Conservation (phyloP, 2,329 filamentous ascomycete genomes). For the Fusarium luffae region DNA sequence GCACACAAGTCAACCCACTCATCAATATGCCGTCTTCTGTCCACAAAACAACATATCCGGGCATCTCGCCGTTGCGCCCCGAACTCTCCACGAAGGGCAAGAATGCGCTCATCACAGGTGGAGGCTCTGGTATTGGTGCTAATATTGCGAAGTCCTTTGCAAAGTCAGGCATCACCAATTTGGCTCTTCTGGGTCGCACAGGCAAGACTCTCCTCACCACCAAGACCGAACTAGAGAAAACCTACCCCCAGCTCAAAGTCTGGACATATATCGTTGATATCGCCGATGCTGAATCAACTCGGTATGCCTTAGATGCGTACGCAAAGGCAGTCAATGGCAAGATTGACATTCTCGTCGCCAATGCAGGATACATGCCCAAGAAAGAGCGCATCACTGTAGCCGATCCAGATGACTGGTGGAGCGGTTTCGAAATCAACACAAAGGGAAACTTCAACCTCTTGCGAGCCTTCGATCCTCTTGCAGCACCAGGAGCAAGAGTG, state of each 20-base stretch:
- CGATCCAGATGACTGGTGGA: constrained; percentile 43
- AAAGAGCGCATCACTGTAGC: constrained; percentile 21
- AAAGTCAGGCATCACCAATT: constrained; percentile 51
- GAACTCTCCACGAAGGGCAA: constrained; percentile 53
- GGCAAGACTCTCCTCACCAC: constrained; percentile 47
- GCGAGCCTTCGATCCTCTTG: constrained; percentile 43
- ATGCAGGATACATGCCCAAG: constrained; percentile 45
- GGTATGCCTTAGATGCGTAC: constrained; percentile 30
- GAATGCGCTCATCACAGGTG: constrained; percentile 73
- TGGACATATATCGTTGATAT: constrained; percentile 50
- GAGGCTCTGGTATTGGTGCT: constrained; percentile 70
- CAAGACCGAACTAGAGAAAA: constrained; percentile 51
- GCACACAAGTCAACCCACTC: no score
- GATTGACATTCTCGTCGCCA: constrained; percentile 52
- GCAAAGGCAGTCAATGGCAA: constrained; percentile 43
- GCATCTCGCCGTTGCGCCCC: constrained; percentile 49
- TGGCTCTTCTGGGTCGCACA: constrained; percentile 57
- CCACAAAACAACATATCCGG: constrained; percentile 45
- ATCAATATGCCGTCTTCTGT: constrained; percentile 24
- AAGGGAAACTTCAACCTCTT: constrained; percentile 48
- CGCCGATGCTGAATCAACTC: constrained; percentile 39
- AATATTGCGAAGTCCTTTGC: constrained; percentile 69
- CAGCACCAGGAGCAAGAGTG: constrained; percentile 43
- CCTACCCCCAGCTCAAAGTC: constrained; percentile 65
- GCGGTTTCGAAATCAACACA: constrained; percentile 46